Percentiles rank a stretch among this genome's conserved stretches.
Evolutionary conservation across 345 rosid genomes (phyloP).

Genomic region (Kernera saxatilis): DNA sequence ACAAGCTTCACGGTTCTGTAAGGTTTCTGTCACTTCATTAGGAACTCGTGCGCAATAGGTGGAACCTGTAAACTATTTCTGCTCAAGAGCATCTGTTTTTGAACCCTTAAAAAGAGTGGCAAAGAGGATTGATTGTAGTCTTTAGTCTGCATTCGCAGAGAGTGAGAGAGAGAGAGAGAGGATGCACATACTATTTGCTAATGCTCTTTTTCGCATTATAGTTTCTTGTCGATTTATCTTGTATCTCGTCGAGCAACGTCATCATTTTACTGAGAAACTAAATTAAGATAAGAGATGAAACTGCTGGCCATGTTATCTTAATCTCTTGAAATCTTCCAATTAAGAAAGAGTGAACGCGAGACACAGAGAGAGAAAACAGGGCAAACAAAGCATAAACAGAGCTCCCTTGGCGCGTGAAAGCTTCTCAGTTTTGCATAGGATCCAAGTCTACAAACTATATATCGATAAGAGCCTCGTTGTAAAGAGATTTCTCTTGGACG

Average conservation of each 20-base stretch:
- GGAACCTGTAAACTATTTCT: slow-evolving; percentile 15
- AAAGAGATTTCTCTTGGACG: no score
- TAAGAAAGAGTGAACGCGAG: not conserved
- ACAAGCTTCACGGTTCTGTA: slow-evolving; percentile 11
- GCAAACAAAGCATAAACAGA: not conserved
- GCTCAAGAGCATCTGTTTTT: slow-evolving; percentile 21
- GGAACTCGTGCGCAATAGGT: not conserved
- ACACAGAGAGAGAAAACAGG: not conserved
- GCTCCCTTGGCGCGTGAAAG: not conserved
- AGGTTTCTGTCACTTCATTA: slow-evolving; percentile 14
- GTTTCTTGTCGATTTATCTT: not conserved
- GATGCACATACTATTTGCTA: not conserved
- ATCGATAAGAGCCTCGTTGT: no score
- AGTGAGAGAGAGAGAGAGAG: not conserved
- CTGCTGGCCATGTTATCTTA: not conserved
- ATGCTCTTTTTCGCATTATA: not conserved
- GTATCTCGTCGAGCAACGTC: not conserved
- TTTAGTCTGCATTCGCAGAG: slow-evolving; percentile 2
- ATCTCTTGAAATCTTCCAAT: not conserved
- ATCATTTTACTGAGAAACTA: not conserved
- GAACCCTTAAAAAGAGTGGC: slow-evolving; percentile 14
- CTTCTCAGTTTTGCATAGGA: not conserved
- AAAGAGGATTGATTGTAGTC: slow-evolving; percentile 19
- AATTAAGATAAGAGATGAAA: not conserved
- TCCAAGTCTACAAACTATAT: no score